Evolutionary conservation across 169 alveolate species (phyloP).

Genomic region (Toxoplasma gondii): DNA sequence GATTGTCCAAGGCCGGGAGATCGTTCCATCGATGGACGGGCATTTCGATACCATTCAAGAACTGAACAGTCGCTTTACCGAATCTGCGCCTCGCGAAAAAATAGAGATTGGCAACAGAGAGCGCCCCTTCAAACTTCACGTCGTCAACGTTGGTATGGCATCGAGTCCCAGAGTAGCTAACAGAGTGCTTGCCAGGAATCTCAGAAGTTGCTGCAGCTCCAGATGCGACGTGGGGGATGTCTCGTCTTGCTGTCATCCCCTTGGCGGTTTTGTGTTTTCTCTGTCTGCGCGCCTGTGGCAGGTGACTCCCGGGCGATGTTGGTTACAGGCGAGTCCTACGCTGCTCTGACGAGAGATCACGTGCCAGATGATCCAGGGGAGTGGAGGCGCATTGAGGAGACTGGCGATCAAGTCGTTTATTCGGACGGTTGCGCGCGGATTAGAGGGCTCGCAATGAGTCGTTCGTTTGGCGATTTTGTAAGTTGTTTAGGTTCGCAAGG

Average conservation of each 20-base stretch:
- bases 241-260: too few species aligned
- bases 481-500: not conserved
- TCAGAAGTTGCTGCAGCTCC: too few species aligned
- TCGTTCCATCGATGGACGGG: not conserved
- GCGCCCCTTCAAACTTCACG: not conserved
- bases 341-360: not conserved
- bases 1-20: conserved; percentile 22
- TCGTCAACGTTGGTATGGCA: conserved; percentile 15
- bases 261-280: too few species aligned
- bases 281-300: not conserved
- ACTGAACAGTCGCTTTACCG: not conserved
- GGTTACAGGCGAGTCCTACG: not conserved
- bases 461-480: not conserved
- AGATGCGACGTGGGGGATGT: too few species aligned
- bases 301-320: conserved; percentile 40
- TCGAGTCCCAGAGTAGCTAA: too few species aligned
- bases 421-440: not conserved
- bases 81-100: not conserved
- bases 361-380: not conserved
- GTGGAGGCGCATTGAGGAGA: not conserved
- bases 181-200: too few species aligned
- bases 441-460: not conserved
- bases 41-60: not conserved
- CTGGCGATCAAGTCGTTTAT: not conserved
- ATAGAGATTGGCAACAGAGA: not conserved